These are phyloP conservation scores for Raffaelea ambrosiae DNA, from an alignment of 2,329 filamentous ascomycete genomes.

Conservation along the genomic window DNA sequence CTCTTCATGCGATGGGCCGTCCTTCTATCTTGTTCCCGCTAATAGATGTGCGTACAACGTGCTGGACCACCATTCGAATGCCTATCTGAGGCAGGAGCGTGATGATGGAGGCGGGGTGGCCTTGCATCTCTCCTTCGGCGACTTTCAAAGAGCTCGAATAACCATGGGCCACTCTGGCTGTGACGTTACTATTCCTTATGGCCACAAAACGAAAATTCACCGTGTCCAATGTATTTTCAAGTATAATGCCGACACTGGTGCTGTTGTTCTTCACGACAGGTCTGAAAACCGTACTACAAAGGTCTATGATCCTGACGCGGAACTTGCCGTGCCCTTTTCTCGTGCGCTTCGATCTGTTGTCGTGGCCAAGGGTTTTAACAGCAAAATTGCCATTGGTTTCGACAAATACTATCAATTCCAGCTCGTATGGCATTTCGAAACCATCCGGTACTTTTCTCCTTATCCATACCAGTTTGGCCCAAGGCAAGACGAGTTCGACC, in stretches of 20 bases:
- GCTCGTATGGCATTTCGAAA: slow-evolving; percentile 16
- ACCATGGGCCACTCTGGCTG: slow-evolving; percentile 13
- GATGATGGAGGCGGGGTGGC: background rate
- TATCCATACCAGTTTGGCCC: slow-evolving; percentile 2
- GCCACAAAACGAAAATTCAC: slow-evolving; percentile 13
- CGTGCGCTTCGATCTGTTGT: slow-evolving; percentile 14
- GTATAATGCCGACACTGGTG: slow-evolving; percentile 15
- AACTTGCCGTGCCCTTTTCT: slow-evolving; percentile 15
- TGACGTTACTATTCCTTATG: slow-evolving; percentile 16
- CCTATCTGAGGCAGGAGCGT: background rate
- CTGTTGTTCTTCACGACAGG: slow-evolving; percentile 17
- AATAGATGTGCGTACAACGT: background rate
- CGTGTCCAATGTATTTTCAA: slow-evolving; percentile 17
- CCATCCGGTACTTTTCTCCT: slow-evolving; percentile 11
- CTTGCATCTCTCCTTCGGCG: slow-evolving; percentile 9
- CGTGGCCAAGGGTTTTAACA: slow-evolving; percentile 17
- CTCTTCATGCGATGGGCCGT: background rate
- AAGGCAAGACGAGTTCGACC: background rate
- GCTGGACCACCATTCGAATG: background rate
- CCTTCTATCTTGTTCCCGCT: slow-evolving; percentile 1
- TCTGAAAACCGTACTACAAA: slow-evolving; percentile 14
- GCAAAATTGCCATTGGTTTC: slow-evolving; percentile 16
- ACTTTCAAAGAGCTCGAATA: slow-evolving; percentile 5
- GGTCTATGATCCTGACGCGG: slow-evolving; percentile 11
- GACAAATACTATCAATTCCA: slow-evolving; percentile 17